Percentiles rank a stretch among this genome's conserved stretches.
phyloP scores from a whole-genome alignment of 139 green algal species.

The Chlamydomonas sp. region DNA sequence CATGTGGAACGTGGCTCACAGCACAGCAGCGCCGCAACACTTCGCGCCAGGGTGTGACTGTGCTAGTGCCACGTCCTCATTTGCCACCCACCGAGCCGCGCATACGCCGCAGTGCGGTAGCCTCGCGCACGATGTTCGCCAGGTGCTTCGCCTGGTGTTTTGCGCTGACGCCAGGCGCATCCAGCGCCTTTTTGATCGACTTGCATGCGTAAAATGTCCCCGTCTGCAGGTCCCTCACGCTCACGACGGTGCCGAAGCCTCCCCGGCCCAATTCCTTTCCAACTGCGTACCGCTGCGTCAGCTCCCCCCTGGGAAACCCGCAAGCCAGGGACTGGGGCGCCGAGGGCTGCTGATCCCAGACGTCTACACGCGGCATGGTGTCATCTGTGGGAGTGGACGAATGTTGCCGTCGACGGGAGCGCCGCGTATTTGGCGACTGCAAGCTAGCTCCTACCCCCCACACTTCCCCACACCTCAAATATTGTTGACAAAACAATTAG shows the following conservation, averaged over 20 bases:
- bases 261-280: conserved; percentile 58
- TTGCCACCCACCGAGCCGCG: conserved; percentile 52
- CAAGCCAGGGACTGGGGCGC: neutral
- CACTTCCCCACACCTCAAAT: neutral
- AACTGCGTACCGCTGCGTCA: conserved; percentile 34
- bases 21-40: neutral
- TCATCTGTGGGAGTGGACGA: neutral
- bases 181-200: conserved; percentile 61
- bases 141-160: conserved; percentile 65
- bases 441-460: neutral
- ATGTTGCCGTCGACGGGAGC: neutral
- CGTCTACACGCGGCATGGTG: conserved; percentile 39
- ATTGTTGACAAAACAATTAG: conserved; percentile 3
- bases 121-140: conserved; percentile 67
- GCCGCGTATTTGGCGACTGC: neutral
- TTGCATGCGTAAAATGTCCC: conserved; percentile 75
- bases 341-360: conserved; percentile 29
- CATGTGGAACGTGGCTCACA: neutral
- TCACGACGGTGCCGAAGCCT: conserved; percentile 69
- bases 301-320: conserved; percentile 12
- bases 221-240: conserved; percentile 19
- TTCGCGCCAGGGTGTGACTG: neutral
- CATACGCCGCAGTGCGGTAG: conserved; percentile 34
- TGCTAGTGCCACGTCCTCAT: neutral
- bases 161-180: conserved; percentile 49